These are phyloP conservation scores for Trichoderma sp. DNA, from an alignment of 2,329 filamentous ascomycete species.

Conservation along the genomic window DNA sequence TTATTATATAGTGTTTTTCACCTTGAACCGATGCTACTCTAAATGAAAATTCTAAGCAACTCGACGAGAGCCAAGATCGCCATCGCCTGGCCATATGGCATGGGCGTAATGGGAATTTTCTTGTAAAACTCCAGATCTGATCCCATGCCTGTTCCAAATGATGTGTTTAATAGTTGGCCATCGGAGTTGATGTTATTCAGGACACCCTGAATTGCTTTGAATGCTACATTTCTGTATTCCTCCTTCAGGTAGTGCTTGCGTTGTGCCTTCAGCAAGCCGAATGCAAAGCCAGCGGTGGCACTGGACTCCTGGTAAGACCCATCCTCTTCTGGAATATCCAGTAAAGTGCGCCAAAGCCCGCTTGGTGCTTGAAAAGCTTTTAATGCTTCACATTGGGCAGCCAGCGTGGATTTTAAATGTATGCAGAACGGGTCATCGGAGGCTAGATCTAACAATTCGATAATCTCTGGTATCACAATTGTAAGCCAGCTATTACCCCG, in stretches of 20 bases:
- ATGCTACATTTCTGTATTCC: background rate
- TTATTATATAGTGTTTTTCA: background rate
- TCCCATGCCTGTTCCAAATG: conserved; percentile 11
- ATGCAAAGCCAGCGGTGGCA: conserved; percentile 10
- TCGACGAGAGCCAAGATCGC: conserved; percentile 4
- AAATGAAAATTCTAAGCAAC: background rate
- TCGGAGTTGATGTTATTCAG: background rate
- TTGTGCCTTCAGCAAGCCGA: conserved; percentile 4
- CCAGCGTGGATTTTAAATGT: background rate
- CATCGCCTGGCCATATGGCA: conserved; percentile 13
- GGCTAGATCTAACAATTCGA: background rate
- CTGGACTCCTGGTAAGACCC: conserved; percentile 6
- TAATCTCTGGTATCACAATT: conserved; percentile 3
- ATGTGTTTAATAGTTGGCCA: conserved; percentile 3
- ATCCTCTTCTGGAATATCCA: conserved; percentile 2
- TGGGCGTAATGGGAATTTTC: conserved; percentile 1
- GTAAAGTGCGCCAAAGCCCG: conserved; percentile 5
- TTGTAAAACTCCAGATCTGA: conserved; percentile 8
- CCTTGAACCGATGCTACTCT: background rate
- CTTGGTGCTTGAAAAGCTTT: background rate
- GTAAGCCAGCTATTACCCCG: conserved; percentile 17
- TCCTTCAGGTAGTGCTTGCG: background rate
- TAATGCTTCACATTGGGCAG: conserved; percentile 1
- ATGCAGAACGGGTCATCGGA: background rate
- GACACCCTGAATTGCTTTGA: background rate